Evolutionary conservation across 2,329 filamentous ascomycete species (phyloP).

Genomic region (Aspergillus sp.): DNA sequence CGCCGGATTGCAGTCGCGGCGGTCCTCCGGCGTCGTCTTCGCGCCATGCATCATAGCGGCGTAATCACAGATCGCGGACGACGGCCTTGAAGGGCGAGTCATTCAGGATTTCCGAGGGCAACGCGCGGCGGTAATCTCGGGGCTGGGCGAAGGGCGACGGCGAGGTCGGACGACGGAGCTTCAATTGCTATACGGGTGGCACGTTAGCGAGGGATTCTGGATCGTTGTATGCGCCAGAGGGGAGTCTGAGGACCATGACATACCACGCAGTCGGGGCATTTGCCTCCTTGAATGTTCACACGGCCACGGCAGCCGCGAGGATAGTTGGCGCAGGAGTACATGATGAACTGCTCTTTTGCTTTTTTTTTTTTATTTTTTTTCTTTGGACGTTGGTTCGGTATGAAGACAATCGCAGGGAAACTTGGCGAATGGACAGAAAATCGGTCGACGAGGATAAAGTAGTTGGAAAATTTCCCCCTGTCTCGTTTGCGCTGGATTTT

Average conservation of each 20-base stretch:
- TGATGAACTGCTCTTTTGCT: conserved; percentile 21
- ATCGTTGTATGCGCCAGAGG: too few relatives aligned
- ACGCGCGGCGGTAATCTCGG: conserved; percentile 35
- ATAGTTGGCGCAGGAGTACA: conserved; percentile 51
- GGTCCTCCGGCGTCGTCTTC: conserved; percentile 3
- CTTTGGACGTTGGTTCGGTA: background rate
- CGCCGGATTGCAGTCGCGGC: conserved; percentile 6
- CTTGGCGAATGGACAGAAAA: conserved; percentile 6
- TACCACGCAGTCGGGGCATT: conserved; percentile 48
- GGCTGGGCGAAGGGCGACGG: conserved; percentile 43
- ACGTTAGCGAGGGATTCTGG: conserved; percentile 14
- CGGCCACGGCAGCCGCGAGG: conserved; percentile 49
- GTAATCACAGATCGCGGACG: conserved; percentile 16
- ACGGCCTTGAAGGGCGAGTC: conserved; percentile 27
- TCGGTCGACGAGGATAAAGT: conserved; percentile 6
- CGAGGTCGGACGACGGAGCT: conserved; percentile 39
- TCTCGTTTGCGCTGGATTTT: conserved; percentile 16
- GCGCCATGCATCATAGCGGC: background rate
- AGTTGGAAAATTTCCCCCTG: conserved; percentile 4
- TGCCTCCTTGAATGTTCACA: conserved; percentile 42
- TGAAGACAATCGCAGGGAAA: background rate
- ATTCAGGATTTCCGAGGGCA: conserved; percentile 34
- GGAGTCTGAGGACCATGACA: conserved; percentile 20
- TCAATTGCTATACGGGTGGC: conserved; percentile 27
- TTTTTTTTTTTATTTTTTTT: background rate